Conservation (phyloP, 164 flowering plant genomes). For the Nymphaea colorata region DNA sequence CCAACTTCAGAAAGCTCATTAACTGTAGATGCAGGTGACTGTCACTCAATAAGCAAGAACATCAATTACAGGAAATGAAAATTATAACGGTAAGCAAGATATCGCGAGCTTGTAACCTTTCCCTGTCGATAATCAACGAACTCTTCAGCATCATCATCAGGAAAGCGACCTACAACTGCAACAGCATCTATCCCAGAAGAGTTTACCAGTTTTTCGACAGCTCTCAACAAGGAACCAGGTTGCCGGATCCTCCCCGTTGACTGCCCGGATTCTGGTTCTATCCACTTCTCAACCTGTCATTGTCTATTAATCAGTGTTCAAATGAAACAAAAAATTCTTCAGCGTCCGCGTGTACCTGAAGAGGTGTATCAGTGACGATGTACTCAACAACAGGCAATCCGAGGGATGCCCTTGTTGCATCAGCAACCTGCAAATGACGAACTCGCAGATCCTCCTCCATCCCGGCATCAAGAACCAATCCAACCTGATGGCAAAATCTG, state of each 20-base stretch:
- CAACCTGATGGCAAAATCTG: slow-evolving; percentile 39
- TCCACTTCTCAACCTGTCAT: slow-evolving; percentile 71
- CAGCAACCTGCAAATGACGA: slow-evolving; percentile 80
- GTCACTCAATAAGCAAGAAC: too few species aligned
- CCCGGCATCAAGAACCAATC: slow-evolving; percentile 78
- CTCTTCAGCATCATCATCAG: slow-evolving; percentile 66
- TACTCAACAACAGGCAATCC: slow-evolving; percentile 76
- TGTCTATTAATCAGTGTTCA: not conserved
- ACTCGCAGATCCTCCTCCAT: slow-evolving; percentile 67
- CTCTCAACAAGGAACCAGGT: slow-evolving; percentile 65
- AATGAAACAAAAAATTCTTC: not conserved
- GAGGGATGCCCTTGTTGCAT: slow-evolving; percentile 84
- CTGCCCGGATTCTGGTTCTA: slow-evolving; percentile 59
- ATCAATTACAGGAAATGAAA: not conserved
- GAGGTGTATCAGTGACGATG: slow-evolving; percentile 58
- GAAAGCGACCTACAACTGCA: slow-evolving; percentile 87
- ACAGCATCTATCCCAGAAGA: slow-evolving; percentile 51
- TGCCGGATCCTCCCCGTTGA: slow-evolving; percentile 75
- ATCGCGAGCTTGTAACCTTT: slow-evolving; percentile 22
- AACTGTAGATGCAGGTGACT: too few species aligned
- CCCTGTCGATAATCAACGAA: slow-evolving; percentile 68
- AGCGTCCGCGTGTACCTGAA: slow-evolving; percentile 30
- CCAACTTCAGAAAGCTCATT: too few species aligned
- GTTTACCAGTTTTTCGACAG: slow-evolving; percentile 38
- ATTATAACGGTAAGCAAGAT: not conserved